Evolutionary conservation across 768 basidiomycete species (phyloP).

Genomic region (Suillus fuscotomentosus): DNA sequence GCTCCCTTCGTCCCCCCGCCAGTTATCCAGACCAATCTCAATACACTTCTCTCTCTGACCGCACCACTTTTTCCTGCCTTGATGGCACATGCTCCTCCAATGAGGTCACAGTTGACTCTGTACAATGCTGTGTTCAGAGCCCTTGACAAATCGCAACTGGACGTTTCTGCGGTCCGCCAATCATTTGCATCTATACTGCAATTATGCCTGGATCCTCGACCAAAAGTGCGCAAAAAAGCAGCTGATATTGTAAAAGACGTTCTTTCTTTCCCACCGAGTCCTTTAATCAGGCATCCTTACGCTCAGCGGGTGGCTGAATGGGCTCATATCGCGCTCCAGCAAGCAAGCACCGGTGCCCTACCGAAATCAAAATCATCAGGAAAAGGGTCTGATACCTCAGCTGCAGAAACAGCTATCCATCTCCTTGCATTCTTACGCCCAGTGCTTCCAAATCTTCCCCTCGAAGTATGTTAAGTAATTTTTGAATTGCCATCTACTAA

Average conservation of each 20-base stretch:
- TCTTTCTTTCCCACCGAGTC: slow-evolving; percentile 73
- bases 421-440: slow-evolving; percentile 71
- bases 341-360: slow-evolving; percentile 61
- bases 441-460: slow-evolving; percentile 57
- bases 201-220: slow-evolving; percentile 81
- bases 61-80: slow-evolving; percentile 76
- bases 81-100: slow-evolving; percentile 63
- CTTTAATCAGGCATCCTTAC: slow-evolving; percentile 82
- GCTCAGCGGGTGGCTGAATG: slow-evolving; percentile 79
- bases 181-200: slow-evolving; percentile 84
- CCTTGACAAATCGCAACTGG: slow-evolving; percentile 73
- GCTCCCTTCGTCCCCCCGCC: slow-evolving; percentile 58
- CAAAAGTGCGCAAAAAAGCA: slow-evolving; percentile 92
- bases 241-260: slow-evolving; percentile 82
- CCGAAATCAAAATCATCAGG: slow-evolving; percentile 54
- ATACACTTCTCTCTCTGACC: slow-evolving; percentile 68
- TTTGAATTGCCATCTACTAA: slow-evolving; percentile 7
- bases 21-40: slow-evolving; percentile 77
- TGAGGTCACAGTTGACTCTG: slow-evolving; percentile 84
- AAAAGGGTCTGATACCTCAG: slow-evolving; percentile 52
- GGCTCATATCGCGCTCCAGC: slow-evolving; percentile 63
- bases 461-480: slow-evolving; percentile 52
- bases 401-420: slow-evolving; percentile 75
- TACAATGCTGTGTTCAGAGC: slow-evolving; percentile 66
- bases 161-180: slow-evolving; percentile 67